A percentile compares a stretch with the other conserved stretches of the same genome.
Conservation (phyloP, 495 filamentous ascomycete genomes). For the Friedmanniomyces simplex region DNA sequence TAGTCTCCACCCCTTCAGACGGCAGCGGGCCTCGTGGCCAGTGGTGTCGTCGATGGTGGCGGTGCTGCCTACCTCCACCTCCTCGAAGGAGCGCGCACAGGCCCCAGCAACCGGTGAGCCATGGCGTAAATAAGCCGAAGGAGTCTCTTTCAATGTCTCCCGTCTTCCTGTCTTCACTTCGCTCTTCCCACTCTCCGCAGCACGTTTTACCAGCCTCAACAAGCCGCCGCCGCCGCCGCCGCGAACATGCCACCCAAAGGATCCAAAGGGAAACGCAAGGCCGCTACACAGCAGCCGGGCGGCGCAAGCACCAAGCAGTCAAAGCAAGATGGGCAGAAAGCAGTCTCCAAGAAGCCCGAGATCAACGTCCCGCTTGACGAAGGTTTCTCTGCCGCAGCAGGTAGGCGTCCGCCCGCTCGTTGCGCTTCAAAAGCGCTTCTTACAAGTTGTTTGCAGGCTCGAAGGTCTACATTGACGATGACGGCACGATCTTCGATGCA, state of each 20-base stretch:
- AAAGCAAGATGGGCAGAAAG: not conserved
- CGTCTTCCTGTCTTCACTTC: too few species aligned
- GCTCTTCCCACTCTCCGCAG: too few species aligned
- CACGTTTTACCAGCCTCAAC: not conserved
- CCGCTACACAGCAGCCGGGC: not conserved
- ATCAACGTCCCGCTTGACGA: not conserved
- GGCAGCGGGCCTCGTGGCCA: too few species aligned
- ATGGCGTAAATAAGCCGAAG: not conserved
- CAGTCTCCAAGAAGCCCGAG: not conserved
- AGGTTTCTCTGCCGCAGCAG: not conserved
- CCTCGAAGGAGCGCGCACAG: not conserved
- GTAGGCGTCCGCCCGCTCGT: not conserved
- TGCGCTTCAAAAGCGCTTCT: not conserved
- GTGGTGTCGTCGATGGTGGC: not conserved
- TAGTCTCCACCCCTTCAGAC: not conserved
- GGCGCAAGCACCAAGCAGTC: not conserved
- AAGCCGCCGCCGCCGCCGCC: too few species aligned
- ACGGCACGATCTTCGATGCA: conserved; percentile 50
- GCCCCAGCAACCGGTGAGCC: not conserved
- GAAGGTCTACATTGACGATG: conserved; percentile 1
- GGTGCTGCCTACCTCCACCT: not conserved
- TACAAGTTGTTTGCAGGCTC: not conserved
- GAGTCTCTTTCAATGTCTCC: not conserved
- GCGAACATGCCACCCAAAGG: not conserved
- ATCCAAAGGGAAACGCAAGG: not conserved